These are phyloP conservation scores for Mrakia blollopis DNA, from an alignment of 768 basidiomycete genomes.

Conservation along the genomic window DNA sequence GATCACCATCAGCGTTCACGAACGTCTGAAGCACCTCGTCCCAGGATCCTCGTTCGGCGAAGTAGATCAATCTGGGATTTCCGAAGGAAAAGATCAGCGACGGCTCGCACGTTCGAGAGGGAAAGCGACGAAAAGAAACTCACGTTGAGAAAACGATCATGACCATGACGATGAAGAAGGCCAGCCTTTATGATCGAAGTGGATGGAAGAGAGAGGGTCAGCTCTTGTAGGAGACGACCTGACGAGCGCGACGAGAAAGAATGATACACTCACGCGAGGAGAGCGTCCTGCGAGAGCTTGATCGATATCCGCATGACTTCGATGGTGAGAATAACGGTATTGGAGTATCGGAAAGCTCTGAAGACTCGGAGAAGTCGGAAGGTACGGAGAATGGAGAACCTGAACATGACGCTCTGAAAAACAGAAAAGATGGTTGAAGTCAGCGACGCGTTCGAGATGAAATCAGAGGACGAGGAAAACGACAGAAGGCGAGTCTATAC, in stretches of 20 bases:
- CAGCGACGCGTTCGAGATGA: background rate
- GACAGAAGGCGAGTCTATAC: conserved; percentile 36
- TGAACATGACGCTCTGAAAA: conserved; percentile 71
- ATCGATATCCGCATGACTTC: conserved; percentile 85
- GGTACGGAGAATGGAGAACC: conserved; percentile 85
- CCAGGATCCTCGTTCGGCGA: conserved; percentile 86
- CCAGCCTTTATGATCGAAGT: conserved; percentile 45
- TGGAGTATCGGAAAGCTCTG: conserved; percentile 78
- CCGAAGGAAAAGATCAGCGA: background rate
- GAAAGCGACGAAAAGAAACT: background rate
- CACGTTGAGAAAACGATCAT: background rate
- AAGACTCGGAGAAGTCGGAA: conserved; percentile 86
- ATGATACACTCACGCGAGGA: conserved; percentile 59
- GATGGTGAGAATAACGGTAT: conserved; percentile 71
- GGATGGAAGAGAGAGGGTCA: too few species aligned
- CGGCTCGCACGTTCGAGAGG: background rate
- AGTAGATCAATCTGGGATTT: conserved; percentile 57
- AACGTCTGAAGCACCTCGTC: conserved; percentile 73
- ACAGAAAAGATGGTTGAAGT: background rate
- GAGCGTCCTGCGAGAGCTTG: conserved; percentile 75
- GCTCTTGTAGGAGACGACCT: too few species aligned
- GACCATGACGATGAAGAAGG: conserved; percentile 77
- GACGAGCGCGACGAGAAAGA: too few species aligned
- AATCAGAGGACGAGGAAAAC: background rate
- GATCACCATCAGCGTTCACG: conserved; percentile 77